Base-by-base conservation (phyloP, 257 asterid genomes). In the Gentiana macrophylla region DNA sequence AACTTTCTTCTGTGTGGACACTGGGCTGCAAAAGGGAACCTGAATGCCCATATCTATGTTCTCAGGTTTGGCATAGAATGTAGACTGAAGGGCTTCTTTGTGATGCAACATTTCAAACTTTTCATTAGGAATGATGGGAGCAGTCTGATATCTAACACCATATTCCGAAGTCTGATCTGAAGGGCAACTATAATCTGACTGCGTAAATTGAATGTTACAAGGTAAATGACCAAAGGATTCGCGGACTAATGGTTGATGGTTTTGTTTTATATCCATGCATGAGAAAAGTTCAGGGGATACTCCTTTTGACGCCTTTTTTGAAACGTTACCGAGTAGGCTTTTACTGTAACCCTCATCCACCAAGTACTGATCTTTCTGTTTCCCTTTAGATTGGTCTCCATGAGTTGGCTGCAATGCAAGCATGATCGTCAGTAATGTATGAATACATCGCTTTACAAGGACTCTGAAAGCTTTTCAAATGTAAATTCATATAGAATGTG, bases 331-430 rank as follows among this genome's bases (percentile, higher is more conserved):
- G 35, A 72, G 72, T 53, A 61, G 60, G 77, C 67, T 58, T 60
- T 65, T 68, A 61, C 59, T 67, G 57, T 59, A 69, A 60, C 63
- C 62, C 58, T 52, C 61, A 41, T 41, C 9, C 43, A 3, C 12
- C 57, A 53, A 53, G 56, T 68, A 60, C 24, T 62, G 70, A 34
- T 74, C 75, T 61, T 77, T 70, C 60, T 67, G 72, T 69, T 75
- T 65, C 36, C 72, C 74, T 35, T 68, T 60, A 35, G 80, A 63
- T 55, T 65, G 84, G 60, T 70, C 73, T 33, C 63, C 71, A 52
- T 61, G 77, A 75, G 68, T 79, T 37, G 68, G 67, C 75, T 79
- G 82, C 70, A 75, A 76, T 55, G 60, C 73, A 48, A 66, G 63
- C 66, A 52, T 73, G 41, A 59, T 76, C 57, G 63, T 68, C 98